These are phyloP conservation scores for Puya raimondii DNA, from an alignment of 176 grass and related monocot species.

Conservation along the genomic window DNA sequence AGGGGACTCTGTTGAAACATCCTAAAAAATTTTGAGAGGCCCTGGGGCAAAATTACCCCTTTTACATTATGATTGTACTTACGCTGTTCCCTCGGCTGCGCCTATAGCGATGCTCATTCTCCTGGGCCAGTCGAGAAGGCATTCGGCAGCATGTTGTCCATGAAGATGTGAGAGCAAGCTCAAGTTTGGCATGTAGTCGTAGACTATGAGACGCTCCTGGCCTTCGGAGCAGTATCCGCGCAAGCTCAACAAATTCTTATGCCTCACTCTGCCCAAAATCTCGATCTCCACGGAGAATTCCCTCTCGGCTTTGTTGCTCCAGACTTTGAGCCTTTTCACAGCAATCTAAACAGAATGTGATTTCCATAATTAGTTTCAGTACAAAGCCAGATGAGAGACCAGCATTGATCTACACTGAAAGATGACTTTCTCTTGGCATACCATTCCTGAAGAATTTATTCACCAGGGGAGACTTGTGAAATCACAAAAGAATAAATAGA, in stretches of 20 bases:
- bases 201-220: constrained; percentile 83
- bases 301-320: constrained; percentile 88
- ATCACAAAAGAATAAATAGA: too few relatives aligned
- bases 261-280: constrained; percentile 63
- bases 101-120: constrained; percentile 69
- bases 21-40: too few relatives aligned
- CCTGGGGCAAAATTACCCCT: background rate
- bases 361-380: too few relatives aligned
- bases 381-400: too few relatives aligned
- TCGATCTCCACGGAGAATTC: constrained; percentile 69
- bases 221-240: constrained; percentile 85
- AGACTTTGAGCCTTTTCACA: constrained; percentile 82
- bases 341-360: constrained; percentile 42
- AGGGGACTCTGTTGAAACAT: background rate
- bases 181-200: constrained; percentile 3
- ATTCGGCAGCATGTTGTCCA: constrained; percentile 63
- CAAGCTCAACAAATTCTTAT: constrained; percentile 68
- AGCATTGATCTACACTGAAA: too few relatives aligned
- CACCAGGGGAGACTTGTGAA: too few relatives aligned
- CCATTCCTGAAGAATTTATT: too few relatives aligned
- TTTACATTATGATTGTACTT: constrained; percentile 22
- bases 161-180: constrained; percentile 82
- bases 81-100: constrained; percentile 83
- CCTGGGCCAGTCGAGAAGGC: constrained; percentile 57
- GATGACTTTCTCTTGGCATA: too few relatives aligned